A percentile compares a stretch with the other conserved stretches of the same genome.
phyloP scores from a whole-genome alignment of 75 land plant genomes.

The Isoetes taiwanensis region DNA sequence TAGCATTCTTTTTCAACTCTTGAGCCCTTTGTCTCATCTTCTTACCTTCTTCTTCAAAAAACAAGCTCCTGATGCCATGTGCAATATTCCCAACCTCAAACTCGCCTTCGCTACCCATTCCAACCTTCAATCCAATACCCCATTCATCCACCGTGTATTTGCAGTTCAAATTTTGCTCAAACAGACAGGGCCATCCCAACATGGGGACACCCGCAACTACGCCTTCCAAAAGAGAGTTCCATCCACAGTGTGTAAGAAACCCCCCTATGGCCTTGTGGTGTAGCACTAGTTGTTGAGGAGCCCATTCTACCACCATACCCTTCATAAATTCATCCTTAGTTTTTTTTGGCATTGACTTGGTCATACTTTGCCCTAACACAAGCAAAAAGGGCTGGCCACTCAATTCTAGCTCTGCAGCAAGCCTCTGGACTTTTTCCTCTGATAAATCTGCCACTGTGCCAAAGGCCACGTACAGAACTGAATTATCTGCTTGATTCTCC shows the following conservation, averaged over 20 bases:
- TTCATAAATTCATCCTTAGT: neutral
- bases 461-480: neutral
- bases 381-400: constrained; percentile 2
- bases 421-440: neutral
- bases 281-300: constrained; percentile 4
- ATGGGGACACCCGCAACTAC: constrained; percentile 10
- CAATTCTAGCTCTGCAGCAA: neutral
- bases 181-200: constrained; percentile 12
- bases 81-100: constrained; percentile 8
- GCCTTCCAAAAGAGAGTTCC: constrained; percentile 15
- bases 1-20: neutral
- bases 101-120: constrained; percentile 3
- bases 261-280: constrained; percentile 10
- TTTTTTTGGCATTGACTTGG: neutral
- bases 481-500: neutral
- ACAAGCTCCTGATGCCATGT: constrained; percentile 5
- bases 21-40: constrained; percentile 12
- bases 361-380: neutral
- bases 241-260: constrained; percentile 18
- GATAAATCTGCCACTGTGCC: neutral
- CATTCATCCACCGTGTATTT: constrained; percentile 4
- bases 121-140: constrained; percentile 9
- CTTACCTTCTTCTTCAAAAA: constrained; percentile 19
- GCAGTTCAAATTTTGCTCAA: constrained; percentile 10
- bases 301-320: constrained; percentile 22